phyloP scores from a whole-genome alignment of 1,139 yeast genomes.

The Saccharomyces hybrid region DNA sequence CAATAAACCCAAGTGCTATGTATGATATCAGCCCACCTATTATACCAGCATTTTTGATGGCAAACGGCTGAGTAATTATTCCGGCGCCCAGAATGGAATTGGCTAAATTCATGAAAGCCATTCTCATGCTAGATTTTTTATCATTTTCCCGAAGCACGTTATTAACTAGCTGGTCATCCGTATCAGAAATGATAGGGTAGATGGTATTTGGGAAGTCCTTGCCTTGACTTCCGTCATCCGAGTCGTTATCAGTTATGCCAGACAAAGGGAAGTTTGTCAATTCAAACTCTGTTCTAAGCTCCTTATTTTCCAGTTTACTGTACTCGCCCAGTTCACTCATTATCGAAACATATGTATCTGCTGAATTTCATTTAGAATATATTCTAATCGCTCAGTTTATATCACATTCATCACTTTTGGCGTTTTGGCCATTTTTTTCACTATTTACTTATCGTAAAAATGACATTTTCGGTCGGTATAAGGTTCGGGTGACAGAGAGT shows the following conservation, averaged over 20 bases:
- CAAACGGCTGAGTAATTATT: constrained; percentile 88
- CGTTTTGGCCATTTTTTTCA: neutral
- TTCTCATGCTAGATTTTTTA: constrained; percentile 42
- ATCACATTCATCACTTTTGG: neutral
- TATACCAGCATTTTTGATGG: constrained; percentile 73
- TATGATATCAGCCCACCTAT: constrained; percentile 63
- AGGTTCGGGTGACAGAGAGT: neutral
- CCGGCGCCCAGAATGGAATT: constrained; percentile 92
- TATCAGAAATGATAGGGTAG: neutral
- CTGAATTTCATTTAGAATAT: neutral
- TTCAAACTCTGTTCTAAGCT: neutral
- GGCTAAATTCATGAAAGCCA: constrained; percentile 97
- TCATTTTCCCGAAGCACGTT: constrained; percentile 12
- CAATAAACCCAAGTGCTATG: constrained; percentile 53
- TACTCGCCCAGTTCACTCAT: neutral
- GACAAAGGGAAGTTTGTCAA: neutral
- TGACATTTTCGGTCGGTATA: neutral
- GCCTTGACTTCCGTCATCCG: neutral
- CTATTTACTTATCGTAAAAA: neutral
- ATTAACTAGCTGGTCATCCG: constrained; percentile 6
- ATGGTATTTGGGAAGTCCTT: neutral
- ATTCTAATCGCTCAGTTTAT: neutral
- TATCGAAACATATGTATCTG: neutral
- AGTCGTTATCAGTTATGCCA: neutral
- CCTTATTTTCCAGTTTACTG: neutral